phyloP scores from a whole-genome alignment of 768 basidiomycete genomes.

The Tulasnella sp. region DNA sequence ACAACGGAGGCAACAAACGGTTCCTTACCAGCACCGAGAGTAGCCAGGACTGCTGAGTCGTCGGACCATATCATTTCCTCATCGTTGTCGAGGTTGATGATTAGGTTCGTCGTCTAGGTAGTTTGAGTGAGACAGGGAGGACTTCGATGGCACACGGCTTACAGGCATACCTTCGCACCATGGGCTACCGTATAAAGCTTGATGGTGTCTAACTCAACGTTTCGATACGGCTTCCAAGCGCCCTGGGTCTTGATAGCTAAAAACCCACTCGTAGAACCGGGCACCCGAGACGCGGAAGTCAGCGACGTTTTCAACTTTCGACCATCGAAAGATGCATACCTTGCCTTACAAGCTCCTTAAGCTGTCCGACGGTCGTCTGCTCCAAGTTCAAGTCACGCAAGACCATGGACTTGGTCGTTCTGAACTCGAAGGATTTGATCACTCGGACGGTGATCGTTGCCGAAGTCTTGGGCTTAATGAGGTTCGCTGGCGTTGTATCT shows the following conservation, averaged over 20 bases:
- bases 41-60: slow-evolving; percentile 49
- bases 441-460: slow-evolving; percentile 85
- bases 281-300: not conserved
- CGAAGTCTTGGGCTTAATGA: slow-evolving; percentile 51
- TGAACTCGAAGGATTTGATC: slow-evolving; percentile 89
- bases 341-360: slow-evolving; percentile 61
- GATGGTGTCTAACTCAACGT: slow-evolving; percentile 66
- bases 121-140: not conserved
- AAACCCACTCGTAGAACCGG: not conserved
- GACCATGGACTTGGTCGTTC: slow-evolving; percentile 81
- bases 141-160: not conserved
- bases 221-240: slow-evolving; percentile 85
- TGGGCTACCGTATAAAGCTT: slow-evolving; percentile 94
- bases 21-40: slow-evolving; percentile 57
- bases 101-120: slow-evolving; percentile 81
- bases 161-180: slow-evolving; percentile 64
- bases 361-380: slow-evolving; percentile 58
- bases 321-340: slow-evolving; percentile 31
- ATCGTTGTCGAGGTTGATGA: slow-evolving; percentile 95
- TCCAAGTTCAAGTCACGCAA: slow-evolving; percentile 73
- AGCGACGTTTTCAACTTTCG: slow-evolving; percentile 22
- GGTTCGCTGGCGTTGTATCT: slow-evolving; percentile 35
- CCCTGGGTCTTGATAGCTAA: slow-evolving; percentile 53
- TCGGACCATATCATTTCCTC: slow-evolving; percentile 73
- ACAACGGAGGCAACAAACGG: not conserved